Evolutionary conservation across 2,329 filamentous ascomycete genomes (phyloP), one percentile per base, ranked within the genome.

Genomic region (Mycosphaerella arachidis): DNA sequence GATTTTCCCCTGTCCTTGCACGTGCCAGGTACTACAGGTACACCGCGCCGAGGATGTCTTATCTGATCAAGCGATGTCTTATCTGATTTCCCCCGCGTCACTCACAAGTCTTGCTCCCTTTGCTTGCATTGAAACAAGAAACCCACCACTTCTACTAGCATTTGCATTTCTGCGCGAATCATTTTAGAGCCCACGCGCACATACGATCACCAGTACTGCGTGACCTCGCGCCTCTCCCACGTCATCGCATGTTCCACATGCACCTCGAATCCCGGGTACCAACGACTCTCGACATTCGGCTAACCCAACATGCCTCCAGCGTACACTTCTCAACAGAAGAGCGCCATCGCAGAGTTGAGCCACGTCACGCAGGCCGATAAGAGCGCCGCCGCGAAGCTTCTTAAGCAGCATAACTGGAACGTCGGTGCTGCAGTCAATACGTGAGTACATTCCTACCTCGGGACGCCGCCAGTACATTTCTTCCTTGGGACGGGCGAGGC

Each of bases 401-500:
- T 81, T 48, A 80, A 79, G 67, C 73, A 72, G 61, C 69, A 76
- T 60, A 74, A 72, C 53, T 82, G 79, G 79, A 77, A 79, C 63
- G 66, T 74, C 27, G 68, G 76, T 43, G 68, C 67, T 16, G 79
- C 79, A 33, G 73, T 80, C 29, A 79, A 81, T 66, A 69, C 72
- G 79, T 81, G 76, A 72, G 78, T 79, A 13, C 51, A 27, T 50
- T 48, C 30, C 20, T 13, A 51, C 33, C 51, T 46, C 10, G 31
- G 5, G 27, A 35, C 18, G 48, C 24, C 72, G 78, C 81, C 75
- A 72, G 78, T 79, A 13, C 51, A 27, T 50, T 48, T 33, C 20
- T 16, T 53, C 33, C 51, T 46, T 10, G 31, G 5, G 27, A 35
- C 18, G 48, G 33, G 33, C 33, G 29, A 46, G 33, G 43, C 43